Evolutionary conservation across 2,329 filamentous ascomycete species (phyloP).

Genomic region (Tolypocladium inflatum): DNA sequence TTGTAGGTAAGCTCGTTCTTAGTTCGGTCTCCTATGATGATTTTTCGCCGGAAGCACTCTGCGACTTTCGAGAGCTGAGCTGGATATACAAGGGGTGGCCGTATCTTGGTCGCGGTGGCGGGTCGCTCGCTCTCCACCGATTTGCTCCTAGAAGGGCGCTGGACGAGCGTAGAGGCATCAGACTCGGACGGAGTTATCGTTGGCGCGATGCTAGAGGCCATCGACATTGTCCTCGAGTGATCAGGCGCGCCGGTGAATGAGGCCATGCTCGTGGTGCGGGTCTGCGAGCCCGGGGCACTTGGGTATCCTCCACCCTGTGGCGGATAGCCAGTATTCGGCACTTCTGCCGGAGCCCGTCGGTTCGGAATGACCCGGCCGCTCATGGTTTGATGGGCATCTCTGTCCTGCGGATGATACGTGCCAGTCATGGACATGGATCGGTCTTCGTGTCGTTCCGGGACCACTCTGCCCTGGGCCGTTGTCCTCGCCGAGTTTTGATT

Average conservation of each 20-base stretch:
- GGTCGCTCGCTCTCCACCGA: slow-evolving; percentile 46
- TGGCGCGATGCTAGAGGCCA: slow-evolving; percentile 73
- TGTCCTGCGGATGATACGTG: slow-evolving; percentile 57
- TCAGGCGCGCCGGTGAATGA: slow-evolving; percentile 40
- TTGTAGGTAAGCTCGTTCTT: slow-evolving; percentile 98
- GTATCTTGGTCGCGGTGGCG: slow-evolving; percentile 50
- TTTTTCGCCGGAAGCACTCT: slow-evolving; percentile 83
- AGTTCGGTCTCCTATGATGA: slow-evolving; percentile 75
- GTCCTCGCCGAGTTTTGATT: slow-evolving; percentile 61
- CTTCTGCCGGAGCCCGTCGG: slow-evolving; percentile 38
- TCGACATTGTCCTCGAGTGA: slow-evolving; percentile 69
- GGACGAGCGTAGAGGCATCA: slow-evolving; percentile 37
- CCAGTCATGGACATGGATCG: slow-evolving; percentile 94
- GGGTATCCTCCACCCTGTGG: slow-evolving; percentile 28
- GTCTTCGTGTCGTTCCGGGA: slow-evolving; percentile 87
- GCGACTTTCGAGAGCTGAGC: slow-evolving; percentile 88
- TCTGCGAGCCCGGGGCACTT: slow-evolving; percentile 42
- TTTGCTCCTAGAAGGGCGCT: slow-evolving; percentile 49
- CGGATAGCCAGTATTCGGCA: slow-evolving; percentile 25
- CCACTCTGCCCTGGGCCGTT: slow-evolving; percentile 82
- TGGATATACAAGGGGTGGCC: slow-evolving; percentile 82
- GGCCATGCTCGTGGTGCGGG: slow-evolving; percentile 51
- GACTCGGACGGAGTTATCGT: slow-evolving; percentile 58
- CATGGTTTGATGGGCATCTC: slow-evolving; percentile 81
- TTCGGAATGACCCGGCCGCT: slow-evolving; percentile 86